These are phyloP conservation scores for Microdochium bolleyi DNA, from an alignment of 2,329 filamentous ascomycete genomes.

Conservation along the genomic window DNA sequence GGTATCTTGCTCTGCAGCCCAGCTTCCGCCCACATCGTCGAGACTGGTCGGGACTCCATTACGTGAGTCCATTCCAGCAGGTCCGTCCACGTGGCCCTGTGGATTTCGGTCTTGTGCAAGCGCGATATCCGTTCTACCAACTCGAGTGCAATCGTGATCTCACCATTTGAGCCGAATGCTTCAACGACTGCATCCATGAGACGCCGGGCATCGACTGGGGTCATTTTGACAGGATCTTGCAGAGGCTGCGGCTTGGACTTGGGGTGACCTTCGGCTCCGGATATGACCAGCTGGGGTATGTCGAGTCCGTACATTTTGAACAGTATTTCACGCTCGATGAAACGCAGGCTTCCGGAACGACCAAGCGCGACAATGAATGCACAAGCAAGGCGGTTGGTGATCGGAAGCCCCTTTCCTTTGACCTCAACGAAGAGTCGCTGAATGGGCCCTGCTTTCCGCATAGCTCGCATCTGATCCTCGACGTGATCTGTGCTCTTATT, in stretches of 20 bases:
- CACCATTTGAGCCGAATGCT: conserved; percentile 57
- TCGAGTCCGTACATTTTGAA: conserved; percentile 12
- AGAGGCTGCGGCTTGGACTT: neutral
- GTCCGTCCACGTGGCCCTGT: conserved; percentile 53
- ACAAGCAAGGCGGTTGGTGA: conserved; percentile 31
- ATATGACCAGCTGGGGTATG: conserved; percentile 6
- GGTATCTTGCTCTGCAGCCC: conserved; percentile 24
- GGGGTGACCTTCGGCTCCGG: neutral
- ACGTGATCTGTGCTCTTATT: conserved; percentile 14
- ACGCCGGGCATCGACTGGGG: conserved; percentile 23
- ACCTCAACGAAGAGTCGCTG: conserved; percentile 19
- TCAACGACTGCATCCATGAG: conserved; percentile 63
- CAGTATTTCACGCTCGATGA: conserved; percentile 22
- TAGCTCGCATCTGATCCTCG: conserved; percentile 18
- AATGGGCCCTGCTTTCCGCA: conserved; percentile 18
- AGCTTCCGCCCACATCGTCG: conserved; percentile 25
- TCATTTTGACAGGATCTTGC: neutral
- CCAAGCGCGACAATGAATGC: conserved; percentile 31
- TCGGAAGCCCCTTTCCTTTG: conserved; percentile 13
- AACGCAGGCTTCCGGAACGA: conserved; percentile 24
- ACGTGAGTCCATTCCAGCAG: conserved; percentile 62
- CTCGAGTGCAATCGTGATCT: conserved; percentile 49
- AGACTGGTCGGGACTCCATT: conserved; percentile 30
- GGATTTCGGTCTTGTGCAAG: conserved; percentile 49
- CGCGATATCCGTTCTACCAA: conserved; percentile 56